Evolutionary conservation across 2,329 filamentous ascomycete species (phyloP).

Genomic region (Waltergamsia citrina): DNA sequence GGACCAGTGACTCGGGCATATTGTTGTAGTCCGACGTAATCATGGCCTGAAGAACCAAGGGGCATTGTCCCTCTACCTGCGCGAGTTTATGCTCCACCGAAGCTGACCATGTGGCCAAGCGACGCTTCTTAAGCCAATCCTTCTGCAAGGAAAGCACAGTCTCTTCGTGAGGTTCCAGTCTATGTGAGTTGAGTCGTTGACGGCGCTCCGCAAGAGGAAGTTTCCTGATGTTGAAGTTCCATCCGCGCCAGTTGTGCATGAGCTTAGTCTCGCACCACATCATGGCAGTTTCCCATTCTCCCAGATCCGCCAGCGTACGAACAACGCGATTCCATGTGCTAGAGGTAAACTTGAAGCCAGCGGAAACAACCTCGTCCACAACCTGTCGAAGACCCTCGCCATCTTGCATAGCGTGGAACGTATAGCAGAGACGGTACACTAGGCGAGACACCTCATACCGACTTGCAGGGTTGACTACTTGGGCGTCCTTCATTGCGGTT

Average conservation of each 20-base stretch:
- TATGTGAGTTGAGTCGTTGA: slow-evolving; percentile 17
- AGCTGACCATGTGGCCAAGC: slow-evolving; percentile 36
- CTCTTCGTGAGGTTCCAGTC: slow-evolving; percentile 16
- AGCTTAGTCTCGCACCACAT: slow-evolving; percentile 64
- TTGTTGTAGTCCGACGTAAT: slow-evolving; percentile 18
- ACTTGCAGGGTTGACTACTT: slow-evolving; percentile 29
- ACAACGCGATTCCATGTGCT: slow-evolving; percentile 76
- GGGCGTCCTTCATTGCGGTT: slow-evolving; percentile 3
- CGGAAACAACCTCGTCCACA: slow-evolving; percentile 44
- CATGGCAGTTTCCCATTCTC: slow-evolving; percentile 59
- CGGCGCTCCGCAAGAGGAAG: slow-evolving; percentile 10
- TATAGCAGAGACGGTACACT: slow-evolving; percentile 37
- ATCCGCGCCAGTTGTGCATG: slow-evolving; percentile 72
- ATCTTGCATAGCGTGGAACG: slow-evolving; percentile 30
- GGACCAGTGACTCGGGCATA: slow-evolving; percentile 14
- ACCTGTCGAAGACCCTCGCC: slow-evolving; percentile 35
- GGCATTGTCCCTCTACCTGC: slow-evolving; percentile 27
- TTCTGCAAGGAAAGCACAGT: slow-evolving; percentile 39
- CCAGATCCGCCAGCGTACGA: slow-evolving; percentile 52
- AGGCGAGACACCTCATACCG: slow-evolving; percentile 44
- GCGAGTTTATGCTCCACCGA: slow-evolving; percentile 28
- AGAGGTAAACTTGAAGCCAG: slow-evolving; percentile 67
- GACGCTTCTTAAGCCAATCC: slow-evolving; percentile 39
- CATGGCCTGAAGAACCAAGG: slow-evolving; percentile 30
- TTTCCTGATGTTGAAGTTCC: slow-evolving; percentile 30